phyloP scores from a whole-genome alignment of 352 stramenopile species.

The Sclerospora graminicola region DNA sequence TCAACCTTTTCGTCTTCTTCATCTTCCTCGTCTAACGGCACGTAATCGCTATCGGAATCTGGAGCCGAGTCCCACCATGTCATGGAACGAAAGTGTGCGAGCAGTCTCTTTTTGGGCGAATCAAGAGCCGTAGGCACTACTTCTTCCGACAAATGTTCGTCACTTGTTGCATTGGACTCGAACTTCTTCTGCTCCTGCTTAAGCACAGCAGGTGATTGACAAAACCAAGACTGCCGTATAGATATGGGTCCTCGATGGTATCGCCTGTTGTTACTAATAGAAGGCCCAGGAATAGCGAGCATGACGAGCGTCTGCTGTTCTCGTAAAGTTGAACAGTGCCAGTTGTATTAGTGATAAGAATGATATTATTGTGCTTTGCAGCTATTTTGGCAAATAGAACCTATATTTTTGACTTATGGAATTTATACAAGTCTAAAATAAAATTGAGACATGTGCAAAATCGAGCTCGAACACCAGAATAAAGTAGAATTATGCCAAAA shows the following conservation, averaged over 20 bases:
- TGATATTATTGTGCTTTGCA: no score
- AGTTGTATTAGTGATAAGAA: no score
- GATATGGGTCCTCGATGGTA: not conserved
- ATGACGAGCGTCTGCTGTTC: no score
- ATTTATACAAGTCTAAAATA: no score
- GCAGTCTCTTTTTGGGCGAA: not conserved
- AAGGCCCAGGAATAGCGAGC: constrained; percentile 8
- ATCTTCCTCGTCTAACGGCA: constrained; percentile 18
- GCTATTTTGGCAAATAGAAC: no score
- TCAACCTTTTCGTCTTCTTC: constrained; percentile 10
- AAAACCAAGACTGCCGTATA: constrained; percentile 7
- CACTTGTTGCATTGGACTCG: not conserved
- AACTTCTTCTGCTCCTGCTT: constrained; percentile 11
- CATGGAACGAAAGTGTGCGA: constrained; percentile 12
- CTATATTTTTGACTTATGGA: no score
- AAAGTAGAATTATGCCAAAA: no score
- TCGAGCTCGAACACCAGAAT: no score
- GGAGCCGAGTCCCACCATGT: constrained; percentile 13
- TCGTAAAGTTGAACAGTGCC: no score
- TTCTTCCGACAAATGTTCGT: constrained; percentile 6
- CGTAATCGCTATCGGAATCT: constrained; percentile 21
- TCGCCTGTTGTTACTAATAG: not conserved
- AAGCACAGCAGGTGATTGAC: not conserved
- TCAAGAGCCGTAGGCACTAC: no score
- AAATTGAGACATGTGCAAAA: no score